phyloP scores from a whole-genome alignment of 257 asterid genomes.

The Linaria vulgaris region DNA sequence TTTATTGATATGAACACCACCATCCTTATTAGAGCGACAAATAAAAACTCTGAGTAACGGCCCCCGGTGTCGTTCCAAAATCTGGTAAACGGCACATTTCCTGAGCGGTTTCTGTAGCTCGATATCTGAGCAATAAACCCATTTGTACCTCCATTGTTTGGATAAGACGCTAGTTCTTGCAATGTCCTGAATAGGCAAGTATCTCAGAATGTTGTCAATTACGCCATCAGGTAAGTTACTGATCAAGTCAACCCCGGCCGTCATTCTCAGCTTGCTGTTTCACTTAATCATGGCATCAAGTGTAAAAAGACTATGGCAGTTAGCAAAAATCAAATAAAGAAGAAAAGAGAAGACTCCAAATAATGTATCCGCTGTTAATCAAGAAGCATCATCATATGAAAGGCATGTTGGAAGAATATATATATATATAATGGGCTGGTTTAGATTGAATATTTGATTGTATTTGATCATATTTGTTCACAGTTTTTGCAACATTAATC shows the following conservation, averaged over 20 bases:
- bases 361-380: too few species aligned
- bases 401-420: too few species aligned
- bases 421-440: too few species aligned
- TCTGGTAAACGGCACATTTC: slow-evolving; percentile 41
- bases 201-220: slow-evolving; percentile 50
- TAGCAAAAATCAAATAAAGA: not conserved
- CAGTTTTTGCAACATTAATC: too few species aligned
- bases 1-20: slow-evolving; percentile 40
- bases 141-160: slow-evolving; percentile 56
- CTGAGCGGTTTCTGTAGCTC: slow-evolving; percentile 57
- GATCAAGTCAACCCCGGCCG: slow-evolving; percentile 35
- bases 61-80: slow-evolving; percentile 42
- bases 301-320: slow-evolving; percentile 16
- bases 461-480: too few species aligned
- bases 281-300: slow-evolving; percentile 2
- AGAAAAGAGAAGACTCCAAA: too few species aligned
- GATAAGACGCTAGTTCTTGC: slow-evolving; percentile 60
- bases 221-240: slow-evolving; percentile 46
- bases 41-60: slow-evolving; percentile 46
- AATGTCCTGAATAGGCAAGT: slow-evolving; percentile 59
- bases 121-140: slow-evolving; percentile 48
- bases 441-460: too few species aligned
- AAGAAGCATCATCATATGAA: too few species aligned
- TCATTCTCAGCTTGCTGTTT: slow-evolving; percentile 34
- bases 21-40: slow-evolving; percentile 45